Evolutionary conservation across 805 yeast species (phyloP).

Genomic region (Torulaspora franciscae): DNA sequence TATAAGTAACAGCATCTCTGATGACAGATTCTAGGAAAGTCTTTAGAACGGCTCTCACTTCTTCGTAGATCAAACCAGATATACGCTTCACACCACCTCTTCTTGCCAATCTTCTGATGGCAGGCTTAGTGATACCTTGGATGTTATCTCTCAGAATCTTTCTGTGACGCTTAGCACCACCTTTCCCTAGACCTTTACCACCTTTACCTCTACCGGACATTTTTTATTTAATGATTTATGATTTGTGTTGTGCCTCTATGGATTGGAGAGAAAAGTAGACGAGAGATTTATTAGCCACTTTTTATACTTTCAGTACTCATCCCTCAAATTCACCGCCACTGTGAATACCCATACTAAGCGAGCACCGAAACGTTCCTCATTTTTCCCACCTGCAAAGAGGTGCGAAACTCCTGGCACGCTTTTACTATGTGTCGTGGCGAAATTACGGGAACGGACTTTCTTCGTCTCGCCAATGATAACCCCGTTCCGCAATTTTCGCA

Average conservation of each 20-base stretch:
- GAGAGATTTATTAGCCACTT: not conserved
- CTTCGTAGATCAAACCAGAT: slow-evolving; percentile 97
- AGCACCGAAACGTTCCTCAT: slow-evolving; percentile 7
- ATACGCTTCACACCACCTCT: slow-evolving; percentile 99
- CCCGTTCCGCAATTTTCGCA: slow-evolving; percentile 18
- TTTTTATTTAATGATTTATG: slow-evolving; percentile 24
- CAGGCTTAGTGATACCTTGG: slow-evolving; percentile 99
- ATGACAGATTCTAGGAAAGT: slow-evolving; percentile 94
- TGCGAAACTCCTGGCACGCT: slow-evolving; percentile 19
- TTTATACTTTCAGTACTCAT: not conserved
- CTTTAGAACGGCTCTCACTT: slow-evolving; percentile 95
- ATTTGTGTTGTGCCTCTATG: slow-evolving; percentile 13
- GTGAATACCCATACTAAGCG: slow-evolving; percentile 10
- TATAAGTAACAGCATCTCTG: slow-evolving; percentile 98
- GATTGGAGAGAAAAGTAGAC: not conserved
- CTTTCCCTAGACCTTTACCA: slow-evolving; percentile 99
- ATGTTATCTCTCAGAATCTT: slow-evolving; percentile 98
- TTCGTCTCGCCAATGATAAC: not conserved
- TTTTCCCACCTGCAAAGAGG: slow-evolving; percentile 12
- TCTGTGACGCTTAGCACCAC: slow-evolving; percentile 99
- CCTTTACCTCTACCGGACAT: slow-evolving; percentile 99
- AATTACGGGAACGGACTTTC: slow-evolving; percentile 16
- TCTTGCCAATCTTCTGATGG: slow-evolving; percentile 99
- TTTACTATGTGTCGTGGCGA: slow-evolving; percentile 20
- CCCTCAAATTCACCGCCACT: not conserved